Evolutionary conservation across 805 yeast species (phyloP), one percentile per base, ranked within the genome.

Genomic region (Pichia californica): DNA sequence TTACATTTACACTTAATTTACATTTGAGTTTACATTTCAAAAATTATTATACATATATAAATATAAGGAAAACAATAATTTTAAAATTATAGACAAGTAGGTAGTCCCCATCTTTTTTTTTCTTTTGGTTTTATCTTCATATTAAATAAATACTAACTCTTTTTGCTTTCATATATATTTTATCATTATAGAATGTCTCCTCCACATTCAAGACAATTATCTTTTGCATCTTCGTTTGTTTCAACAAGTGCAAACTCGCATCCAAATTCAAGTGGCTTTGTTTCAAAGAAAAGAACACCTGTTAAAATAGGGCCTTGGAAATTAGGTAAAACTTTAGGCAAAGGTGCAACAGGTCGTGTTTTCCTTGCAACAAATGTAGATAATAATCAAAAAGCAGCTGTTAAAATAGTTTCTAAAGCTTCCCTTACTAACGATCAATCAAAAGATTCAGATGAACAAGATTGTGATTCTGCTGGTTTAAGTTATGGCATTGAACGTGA

Each of bases 261-360:
- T 25, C 10, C 23, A 9, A 28, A 29, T 5, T 25, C 28, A 3
- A 38, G 28, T 18, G 20, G 4, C 4, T 7, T 32, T 4, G 15
- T 33, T 13, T 20, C 43, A 2, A 50, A 51, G 26, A 47, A 64
- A 40, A 55, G 52, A 33, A 58, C 58, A 44, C 79, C 79, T 18
- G 70, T 70, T 32, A 59, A 61, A 45, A 56, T 93, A 36, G 99
- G 99, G 2, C 97, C 99, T 2, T 93, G 99, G 99, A 85, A 88
- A 59, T 69, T 93, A 30, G 98, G 98, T 25, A 76, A 91, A 52
- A 93, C 99, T 2, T 69, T 93, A 40, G 99, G 99, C 20, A 74
- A 94, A 46, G 99, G 99, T n/a, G 84, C 95, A 13, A 87, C 96
- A 1, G 98, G 99, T 20, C 76, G 97, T 49, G 99, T 93, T 15